phyloP scores from a whole-genome alignment of 768 basidiomycete species.

The Mycena filopes region DNA sequence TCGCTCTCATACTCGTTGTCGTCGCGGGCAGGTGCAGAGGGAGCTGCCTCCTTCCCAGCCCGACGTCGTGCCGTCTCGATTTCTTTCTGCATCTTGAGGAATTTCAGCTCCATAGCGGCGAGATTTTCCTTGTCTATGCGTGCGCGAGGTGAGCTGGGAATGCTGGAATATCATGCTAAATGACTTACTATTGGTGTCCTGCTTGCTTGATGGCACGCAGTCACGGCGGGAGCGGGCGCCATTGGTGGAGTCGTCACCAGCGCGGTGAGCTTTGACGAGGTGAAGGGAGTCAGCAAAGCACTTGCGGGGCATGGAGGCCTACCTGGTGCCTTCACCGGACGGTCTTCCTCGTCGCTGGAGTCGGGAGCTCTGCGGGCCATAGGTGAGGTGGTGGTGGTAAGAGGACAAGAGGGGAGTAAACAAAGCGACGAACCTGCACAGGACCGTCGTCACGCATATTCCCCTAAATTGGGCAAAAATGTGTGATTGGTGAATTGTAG shows the following conservation, averaged over 20 bases:
- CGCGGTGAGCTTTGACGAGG: too few relatives aligned
- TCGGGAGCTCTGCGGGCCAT: neutral
- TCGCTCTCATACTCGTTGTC: neutral
- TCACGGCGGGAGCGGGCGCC: neutral
- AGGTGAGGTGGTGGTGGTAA: neutral
- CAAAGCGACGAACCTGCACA: neutral
- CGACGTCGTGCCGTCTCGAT: neutral
- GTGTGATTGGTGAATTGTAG: too few relatives aligned
- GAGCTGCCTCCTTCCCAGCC: neutral
- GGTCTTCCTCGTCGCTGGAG: neutral
- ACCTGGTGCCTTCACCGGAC: too few relatives aligned
- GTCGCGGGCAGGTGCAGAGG: neutral
- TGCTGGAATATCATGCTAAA: too few relatives aligned
- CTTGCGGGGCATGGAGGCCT: too few relatives aligned
- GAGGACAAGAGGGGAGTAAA: neutral
- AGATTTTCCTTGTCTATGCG: constrained; percentile 4
- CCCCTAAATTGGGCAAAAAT: too few relatives aligned
- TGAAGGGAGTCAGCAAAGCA: too few relatives aligned
- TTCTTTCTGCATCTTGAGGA: neutral
- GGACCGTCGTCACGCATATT: too few relatives aligned
- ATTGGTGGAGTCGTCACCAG: neutral
- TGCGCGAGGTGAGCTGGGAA: too few relatives aligned
- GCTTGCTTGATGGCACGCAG: neutral
- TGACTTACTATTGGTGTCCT: neutral
- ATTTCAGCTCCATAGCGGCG: neutral